Evolutionary conservation across 2,329 filamentous ascomycete genomes (phyloP), one percentile per base, ranked within the genome.

Genomic region (Tolypocladium tropicale): DNA sequence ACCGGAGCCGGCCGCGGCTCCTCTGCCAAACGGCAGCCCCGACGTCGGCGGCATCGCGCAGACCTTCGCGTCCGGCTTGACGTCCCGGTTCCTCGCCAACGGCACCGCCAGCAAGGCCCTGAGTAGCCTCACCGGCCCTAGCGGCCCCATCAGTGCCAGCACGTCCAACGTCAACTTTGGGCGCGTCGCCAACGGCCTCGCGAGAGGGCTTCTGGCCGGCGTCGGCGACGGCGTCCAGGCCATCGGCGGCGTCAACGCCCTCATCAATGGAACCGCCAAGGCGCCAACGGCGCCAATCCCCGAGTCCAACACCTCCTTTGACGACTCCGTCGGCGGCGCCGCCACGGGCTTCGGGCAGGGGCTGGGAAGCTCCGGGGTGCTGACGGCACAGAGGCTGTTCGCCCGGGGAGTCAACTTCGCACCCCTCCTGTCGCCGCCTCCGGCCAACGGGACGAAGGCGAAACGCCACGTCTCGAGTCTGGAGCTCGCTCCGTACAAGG

Each of bases 291-390:
- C 18, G 6, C n/a, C 57, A 0, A 23, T 65, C 28, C 57, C 62
- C 1, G 62, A 67, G 11, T 62, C 61, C 25, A 65, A 62, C 23
- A 56, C 70, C 6, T 53, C 56, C 4, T 72, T 71, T 33, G 62
- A 74, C 55, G 71, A 73, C 57, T 65, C 68, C 1, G 57, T 72
- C 21, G 64, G 63, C 18, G 71, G 71, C 14, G 69, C 67, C 12
- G 68, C 69, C 0, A 63, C 63, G 21, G 70, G 70, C 0, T 67
- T 73, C 32, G 71, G 70, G 9, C 64, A 65, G 70, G 0, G 71
- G 0, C 60, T 72, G 4, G 69, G 70, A 0, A 66, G 65, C 3
- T 66, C 71, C 36, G 70, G 66, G 6, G 65, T 70, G 2, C 54
- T 70, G 14, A 61, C 70, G 3, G 62, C 62, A 6, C 64, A 67